Evolutionary conservation across 1,139 yeast species (phyloP), one percentile per base, ranked within the genome.

Genomic region (Saccharomyces hybrid): DNA sequence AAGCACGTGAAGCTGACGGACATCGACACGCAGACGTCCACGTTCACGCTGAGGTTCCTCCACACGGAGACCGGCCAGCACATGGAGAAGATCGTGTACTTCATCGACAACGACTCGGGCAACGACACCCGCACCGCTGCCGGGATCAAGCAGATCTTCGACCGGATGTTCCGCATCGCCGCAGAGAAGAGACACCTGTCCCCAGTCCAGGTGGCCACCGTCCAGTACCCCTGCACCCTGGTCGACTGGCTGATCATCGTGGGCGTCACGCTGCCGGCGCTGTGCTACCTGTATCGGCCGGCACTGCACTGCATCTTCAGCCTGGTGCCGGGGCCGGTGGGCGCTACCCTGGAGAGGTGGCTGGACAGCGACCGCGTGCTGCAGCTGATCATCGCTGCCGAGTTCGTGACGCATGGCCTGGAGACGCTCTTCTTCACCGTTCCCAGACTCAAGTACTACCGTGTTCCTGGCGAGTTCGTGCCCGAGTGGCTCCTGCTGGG

Each of bases 121-220:
- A 30, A 30, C 20, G 49, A 41, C 7, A 27, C 85, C 85, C n/a
- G 78, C 84, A 2, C 70, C 75, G 72, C 74, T 58, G 64, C 71
- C 26, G 89, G 87, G 55, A 77, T 88, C 42, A 79, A 87, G 61
- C 75, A 68, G 3, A 78, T 79, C 32, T 75, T 89, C 55, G 82
- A 84, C 32, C 74, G 79, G 13, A 81, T 85, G 88, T 87, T 89
- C 32, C 78, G 80, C 61, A 77, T 76, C 50, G 81, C 93, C 6
- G 95, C 96, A 13, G 70, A 66, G 2, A 77, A 80, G 57, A 80
- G 86, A 58, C 90, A 91, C 0, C 80, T 72, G 61, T 80, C 89
- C 1, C 83, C 83, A 55, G 69, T 76, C 54, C 81, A 77, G 61
- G 72, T 89, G 57, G 76, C 75, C 27, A 75, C 74, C 41, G 75